phyloP scores from a whole-genome alignment of 768 basidiomycete species.

The Mrakia blollopis region DNA sequence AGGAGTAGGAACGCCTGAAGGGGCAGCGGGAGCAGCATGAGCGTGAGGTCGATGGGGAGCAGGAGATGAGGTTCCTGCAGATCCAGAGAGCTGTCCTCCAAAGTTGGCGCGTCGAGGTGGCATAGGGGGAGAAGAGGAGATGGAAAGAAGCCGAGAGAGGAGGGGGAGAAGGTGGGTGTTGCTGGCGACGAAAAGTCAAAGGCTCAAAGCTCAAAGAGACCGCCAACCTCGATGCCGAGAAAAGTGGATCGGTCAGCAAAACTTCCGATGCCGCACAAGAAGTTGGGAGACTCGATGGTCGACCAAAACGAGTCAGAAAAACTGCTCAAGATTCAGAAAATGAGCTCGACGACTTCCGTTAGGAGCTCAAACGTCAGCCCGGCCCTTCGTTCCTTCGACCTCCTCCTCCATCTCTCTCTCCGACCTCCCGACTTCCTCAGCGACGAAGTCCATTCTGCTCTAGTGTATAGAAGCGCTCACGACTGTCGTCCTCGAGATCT shows the following conservation, averaged over 20 bases:
- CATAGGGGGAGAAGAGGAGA: background rate
- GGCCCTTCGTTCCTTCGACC: background rate
- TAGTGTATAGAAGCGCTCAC: no score
- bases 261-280: no score
- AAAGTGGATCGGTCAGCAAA: background rate
- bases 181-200: no score
- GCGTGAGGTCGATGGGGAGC: background rate
- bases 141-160: background rate
- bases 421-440: no score
- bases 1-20: background rate
- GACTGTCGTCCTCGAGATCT: no score
- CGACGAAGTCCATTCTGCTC: no score
- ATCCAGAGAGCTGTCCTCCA: constrained; percentile 19
- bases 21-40: background rate
- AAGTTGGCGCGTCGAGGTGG: constrained; percentile 27
- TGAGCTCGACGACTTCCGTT: no score
- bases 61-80: background rate
- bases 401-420: no score
- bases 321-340: no score
- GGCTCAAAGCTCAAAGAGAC: background rate
- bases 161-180: background rate
- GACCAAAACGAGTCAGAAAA: no score
- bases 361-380: no score
- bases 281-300: no score
- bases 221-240: background rate